A percentile compares a stretch with the other conserved stretches of the same genome.
These are phyloP conservation scores for Juncus inflexus DNA, from an alignment of 176 grass and related monocot species.

Conservation along the genomic window DNA sequence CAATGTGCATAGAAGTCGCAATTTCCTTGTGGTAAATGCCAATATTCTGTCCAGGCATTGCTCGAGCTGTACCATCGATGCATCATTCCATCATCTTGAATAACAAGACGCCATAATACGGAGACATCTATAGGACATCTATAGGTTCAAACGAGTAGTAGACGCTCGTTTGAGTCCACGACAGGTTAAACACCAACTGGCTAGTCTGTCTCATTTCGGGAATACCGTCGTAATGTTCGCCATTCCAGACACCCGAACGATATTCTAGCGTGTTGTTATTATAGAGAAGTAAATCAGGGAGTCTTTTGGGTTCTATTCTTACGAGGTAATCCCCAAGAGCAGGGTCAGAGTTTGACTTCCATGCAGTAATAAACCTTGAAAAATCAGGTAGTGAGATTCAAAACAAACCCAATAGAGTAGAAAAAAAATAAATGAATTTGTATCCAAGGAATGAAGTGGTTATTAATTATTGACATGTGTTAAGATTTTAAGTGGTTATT, in stretches of 20 bases:
- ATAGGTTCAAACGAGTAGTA: constrained; percentile 7
- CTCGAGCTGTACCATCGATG: not conserved
- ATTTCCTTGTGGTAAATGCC: not conserved
- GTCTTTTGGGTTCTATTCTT: constrained; percentile 3
- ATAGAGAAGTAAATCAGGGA: not conserved
- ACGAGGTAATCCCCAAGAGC: not conserved
- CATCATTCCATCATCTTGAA: not conserved
- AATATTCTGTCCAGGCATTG: constrained; percentile 9
- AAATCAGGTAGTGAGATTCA: too few species aligned
- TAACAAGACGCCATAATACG: not conserved
- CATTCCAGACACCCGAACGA: constrained; percentile 6
- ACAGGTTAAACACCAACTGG: not conserved
- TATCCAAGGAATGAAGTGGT: too few species aligned
- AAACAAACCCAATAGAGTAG: too few species aligned
- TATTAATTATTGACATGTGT: too few species aligned
- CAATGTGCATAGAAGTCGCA: not conserved
- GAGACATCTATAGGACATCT: not conserved
- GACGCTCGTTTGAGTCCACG: not conserved
- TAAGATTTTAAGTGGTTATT: too few species aligned
- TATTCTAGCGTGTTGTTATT: not conserved
- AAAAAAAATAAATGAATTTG: too few species aligned
- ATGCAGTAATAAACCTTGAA: not conserved
- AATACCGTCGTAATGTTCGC: not conserved
- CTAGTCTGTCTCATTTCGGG: not conserved
- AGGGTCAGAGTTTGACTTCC: not conserved